phyloP scores from a whole-genome alignment of 2,329 filamentous ascomycete species.

The Diplodia intermedia region DNA sequence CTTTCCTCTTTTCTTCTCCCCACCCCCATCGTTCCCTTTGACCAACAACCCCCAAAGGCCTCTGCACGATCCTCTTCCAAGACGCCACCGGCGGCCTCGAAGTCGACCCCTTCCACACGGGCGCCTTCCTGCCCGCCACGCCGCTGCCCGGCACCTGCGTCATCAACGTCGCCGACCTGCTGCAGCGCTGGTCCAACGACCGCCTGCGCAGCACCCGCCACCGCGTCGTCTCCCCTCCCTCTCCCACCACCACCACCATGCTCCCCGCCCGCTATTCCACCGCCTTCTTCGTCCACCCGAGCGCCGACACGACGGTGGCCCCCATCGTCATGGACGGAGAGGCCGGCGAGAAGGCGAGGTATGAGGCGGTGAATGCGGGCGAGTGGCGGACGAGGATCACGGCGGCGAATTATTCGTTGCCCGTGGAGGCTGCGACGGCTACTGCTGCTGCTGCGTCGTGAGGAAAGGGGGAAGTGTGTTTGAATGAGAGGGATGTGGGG shows the following conservation, averaged over 20 bases:
- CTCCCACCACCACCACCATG: constrained; percentile 50
- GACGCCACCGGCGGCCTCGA: constrained; percentile 31
- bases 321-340: neutral
- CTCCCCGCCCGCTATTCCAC: constrained; percentile 83
- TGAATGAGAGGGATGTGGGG: too few species aligned
- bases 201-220: constrained; percentile 90
- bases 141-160: constrained; percentile 84
- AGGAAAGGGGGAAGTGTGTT: too few species aligned
- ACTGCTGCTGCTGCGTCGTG: neutral
- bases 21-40: neutral
- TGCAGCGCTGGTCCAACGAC: constrained; percentile 89
- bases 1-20: neutral
- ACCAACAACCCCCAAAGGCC: constrained; percentile 59
- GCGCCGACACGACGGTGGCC: constrained; percentile 75
- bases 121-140: constrained; percentile 79
- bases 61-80: constrained; percentile 59
- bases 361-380: constrained; percentile 76
- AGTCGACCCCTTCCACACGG: constrained; percentile 71
- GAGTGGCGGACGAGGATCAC: constrained; percentile 82
- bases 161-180: constrained; percentile 85
- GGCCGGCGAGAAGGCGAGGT: constrained; percentile 69
- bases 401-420: constrained; percentile 66
- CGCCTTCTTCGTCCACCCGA: constrained; percentile 92
- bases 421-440: neutral
- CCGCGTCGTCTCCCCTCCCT: constrained; percentile 84